These are phyloP conservation scores for Coniochaeta sp. DNA, from an alignment of 2,329 filamentous ascomycete species.

Conservation along the genomic window DNA sequence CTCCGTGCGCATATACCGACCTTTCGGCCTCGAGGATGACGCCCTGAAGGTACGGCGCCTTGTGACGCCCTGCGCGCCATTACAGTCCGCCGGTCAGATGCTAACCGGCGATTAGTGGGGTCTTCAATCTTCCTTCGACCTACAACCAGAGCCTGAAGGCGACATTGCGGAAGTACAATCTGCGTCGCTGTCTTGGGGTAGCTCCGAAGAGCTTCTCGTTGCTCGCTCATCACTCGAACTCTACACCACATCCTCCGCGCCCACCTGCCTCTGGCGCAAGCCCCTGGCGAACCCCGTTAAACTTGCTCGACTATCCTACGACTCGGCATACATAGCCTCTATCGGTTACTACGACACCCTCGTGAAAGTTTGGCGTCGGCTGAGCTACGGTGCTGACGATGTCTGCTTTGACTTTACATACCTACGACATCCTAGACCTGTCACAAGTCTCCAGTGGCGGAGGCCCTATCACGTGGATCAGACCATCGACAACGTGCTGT, in stretches of 20 bases:
- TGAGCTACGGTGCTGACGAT: constrained; percentile 76
- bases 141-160: constrained; percentile 17
- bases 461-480: constrained; percentile 71
- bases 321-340: constrained; percentile 80
- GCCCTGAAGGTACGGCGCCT: constrained; percentile 58
- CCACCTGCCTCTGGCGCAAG: constrained; percentile 65
- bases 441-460: constrained; percentile 85
- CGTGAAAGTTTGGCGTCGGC: constrained; percentile 86
- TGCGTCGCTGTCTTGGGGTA: constrained; percentile 71
- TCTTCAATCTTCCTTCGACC: constrained; percentile 54
- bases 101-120: constrained; percentile 43
- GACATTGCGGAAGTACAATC: constrained; percentile 21
- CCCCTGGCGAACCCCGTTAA: constrained; percentile 65
- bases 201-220: constrained; percentile 75
- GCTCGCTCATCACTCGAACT: constrained; percentile 65
- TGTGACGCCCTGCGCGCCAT: constrained; percentile 3
- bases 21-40: constrained; percentile 63
- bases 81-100: background rate
- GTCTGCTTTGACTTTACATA: constrained; percentile 88
- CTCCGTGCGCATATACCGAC: constrained; percentile 70
- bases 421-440: constrained; percentile 70
- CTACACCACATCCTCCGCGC: constrained; percentile 45
- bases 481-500: constrained; percentile 77
- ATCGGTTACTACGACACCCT: constrained; percentile 71
- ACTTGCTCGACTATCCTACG: constrained; percentile 74